Base-by-base conservation (phyloP, 2,329 filamentous ascomycete species). In the Fusarium verrucosum region DNA sequence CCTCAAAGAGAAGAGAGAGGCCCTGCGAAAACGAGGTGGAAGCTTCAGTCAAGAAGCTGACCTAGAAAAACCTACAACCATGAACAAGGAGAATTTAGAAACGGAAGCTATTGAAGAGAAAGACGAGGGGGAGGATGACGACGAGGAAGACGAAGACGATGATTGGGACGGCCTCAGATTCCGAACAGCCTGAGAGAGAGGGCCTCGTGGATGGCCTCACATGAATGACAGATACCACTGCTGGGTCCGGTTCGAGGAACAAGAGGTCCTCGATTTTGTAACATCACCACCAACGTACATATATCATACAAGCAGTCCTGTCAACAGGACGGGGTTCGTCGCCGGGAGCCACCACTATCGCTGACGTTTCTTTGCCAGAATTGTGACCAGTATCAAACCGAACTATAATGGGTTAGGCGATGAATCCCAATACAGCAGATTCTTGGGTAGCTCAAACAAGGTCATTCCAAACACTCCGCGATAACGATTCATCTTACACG, bases 1-100 rank as follows among this genome's bases (percentile, higher is more conserved):
- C 60, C 76, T 94, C 50, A 89, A 91, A 73, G 87, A 91, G 72
- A 87, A 87, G 74, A 82, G 91, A 42, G 91, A 94, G 72, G 86
- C 87, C 51, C 74, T 94, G 61, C 81, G 79, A 69, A 83, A 81
- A 58, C 69, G 75, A 11, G 69, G 70, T 16, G 72, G 71, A 50
- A 75, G 72, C 30, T 58, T 72, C 44, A 65, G 69, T 14, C 74
- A 72, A 36, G 73, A 69, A 62, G 63, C 53, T 11, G 74, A 70
- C 44, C 63, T 67, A 30, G 67, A 37, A 28, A 67, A 64, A 54
- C 56, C 38, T 45, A 51, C 23, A 54, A 37, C 40, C 3, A 50
- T 59, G 16, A 72, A 57, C 19, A 74, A 77, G 54, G 77, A 72
- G 43, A 74, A 72, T 37, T 42, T 67, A n/a, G 69, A 73, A 45